Evolutionary conservation across 169 alveolate species (phyloP).

Genomic region (Ichthyophthirius multifiliis): DNA sequence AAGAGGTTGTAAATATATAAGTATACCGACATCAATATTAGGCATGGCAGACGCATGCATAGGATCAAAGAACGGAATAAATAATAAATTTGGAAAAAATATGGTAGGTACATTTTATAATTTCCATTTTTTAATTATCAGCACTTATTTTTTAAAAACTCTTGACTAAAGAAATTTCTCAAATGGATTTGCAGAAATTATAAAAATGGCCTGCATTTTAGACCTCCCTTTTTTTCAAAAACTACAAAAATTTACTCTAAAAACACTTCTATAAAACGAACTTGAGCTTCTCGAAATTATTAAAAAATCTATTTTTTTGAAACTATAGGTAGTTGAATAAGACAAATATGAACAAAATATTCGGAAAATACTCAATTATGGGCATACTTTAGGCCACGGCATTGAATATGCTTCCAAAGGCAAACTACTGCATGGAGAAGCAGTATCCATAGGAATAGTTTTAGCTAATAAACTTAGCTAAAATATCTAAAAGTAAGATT

Average conservation of each 20-base stretch:
- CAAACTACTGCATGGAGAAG: constrained; percentile 40
- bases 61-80: constrained; percentile 51
- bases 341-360: constrained; percentile 24
- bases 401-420: constrained; percentile 38
- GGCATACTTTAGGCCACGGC: constrained; percentile 51
- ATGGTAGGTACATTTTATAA: constrained; percentile 41
- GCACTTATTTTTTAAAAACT: constrained; percentile 16
- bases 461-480: constrained; percentile 26
- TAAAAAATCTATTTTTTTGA: constrained; percentile 7
- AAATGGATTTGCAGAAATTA: constrained; percentile 52
- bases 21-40: constrained; percentile 28
- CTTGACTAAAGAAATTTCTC: constrained; percentile 42
- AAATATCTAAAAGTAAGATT: background rate
- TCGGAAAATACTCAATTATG: constrained; percentile 46
- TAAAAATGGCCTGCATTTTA: constrained; percentile 41
- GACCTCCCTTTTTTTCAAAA: constrained; percentile 25
- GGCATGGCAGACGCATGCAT: constrained; percentile 50
- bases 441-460: constrained; percentile 42
- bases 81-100: constrained; percentile 45
- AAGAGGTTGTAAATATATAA: constrained; percentile 25
- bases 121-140: constrained; percentile 10
- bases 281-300: background rate
- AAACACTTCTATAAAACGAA: background rate
- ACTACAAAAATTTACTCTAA: constrained; percentile 2
- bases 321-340: constrained; percentile 11